Evolutionary conservation across 2,329 filamentous ascomycete genomes (phyloP).

Genomic region (Claviceps africana): DNA sequence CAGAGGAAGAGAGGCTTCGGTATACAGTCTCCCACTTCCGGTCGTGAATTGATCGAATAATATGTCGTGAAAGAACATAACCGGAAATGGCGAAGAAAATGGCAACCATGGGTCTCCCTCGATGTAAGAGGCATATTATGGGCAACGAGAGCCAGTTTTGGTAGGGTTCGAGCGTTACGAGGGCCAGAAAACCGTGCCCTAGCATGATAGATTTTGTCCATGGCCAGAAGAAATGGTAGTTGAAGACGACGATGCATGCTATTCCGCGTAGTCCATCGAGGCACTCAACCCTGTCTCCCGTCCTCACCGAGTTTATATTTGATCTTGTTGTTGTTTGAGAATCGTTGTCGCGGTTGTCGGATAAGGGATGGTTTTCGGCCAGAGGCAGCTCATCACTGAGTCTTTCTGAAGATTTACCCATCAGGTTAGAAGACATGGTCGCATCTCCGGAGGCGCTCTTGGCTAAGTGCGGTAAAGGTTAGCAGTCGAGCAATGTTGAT

Average conservation of each 20-base stretch:
- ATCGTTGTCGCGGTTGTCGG: neutral
- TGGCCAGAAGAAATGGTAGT: constrained; percentile 28
- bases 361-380: neutral
- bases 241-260: constrained; percentile 28
- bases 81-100: constrained; percentile 30
- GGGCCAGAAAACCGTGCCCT: constrained; percentile 24
- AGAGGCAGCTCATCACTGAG: neutral
- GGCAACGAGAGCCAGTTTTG: constrained; percentile 19
- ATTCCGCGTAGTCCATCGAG: constrained; percentile 28
- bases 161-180: constrained; percentile 21
- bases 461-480: neutral
- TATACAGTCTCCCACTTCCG: constrained; percentile 22
- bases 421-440: neutral
- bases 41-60: constrained; percentile 23
- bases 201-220: constrained; percentile 27
- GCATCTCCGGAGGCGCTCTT: neutral
- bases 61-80: constrained; percentile 26
- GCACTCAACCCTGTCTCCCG: constrained; percentile 22
- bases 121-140: constrained; percentile 26
- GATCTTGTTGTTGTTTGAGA: neutral
- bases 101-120: constrained; percentile 27
- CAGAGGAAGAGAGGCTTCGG: constrained; percentile 22
- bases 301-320: constrained; percentile 4
- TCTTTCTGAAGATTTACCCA: neutral
- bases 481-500: neutral